Conservation (phyloP, 108 stramenopile species). For the Skeletonema menzelii region DNA sequence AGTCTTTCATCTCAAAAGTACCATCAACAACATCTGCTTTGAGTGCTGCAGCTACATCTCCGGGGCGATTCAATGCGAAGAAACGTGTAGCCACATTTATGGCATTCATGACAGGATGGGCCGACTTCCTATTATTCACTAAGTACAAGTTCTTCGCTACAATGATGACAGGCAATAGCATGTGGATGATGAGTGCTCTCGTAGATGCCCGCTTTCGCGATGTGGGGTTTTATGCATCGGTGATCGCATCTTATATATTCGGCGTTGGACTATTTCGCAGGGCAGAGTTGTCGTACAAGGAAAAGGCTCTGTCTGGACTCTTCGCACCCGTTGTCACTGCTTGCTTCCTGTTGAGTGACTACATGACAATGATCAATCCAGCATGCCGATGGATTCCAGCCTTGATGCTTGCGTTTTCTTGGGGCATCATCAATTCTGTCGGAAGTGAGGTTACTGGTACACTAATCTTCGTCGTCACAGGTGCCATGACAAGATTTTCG, state of each 20-base stretch:
- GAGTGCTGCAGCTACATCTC: background rate
- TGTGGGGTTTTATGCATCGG: constrained; percentile 45
- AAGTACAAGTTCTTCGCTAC: constrained; percentile 58
- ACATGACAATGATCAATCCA: constrained; percentile 27
- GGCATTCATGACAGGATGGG: constrained; percentile 71
- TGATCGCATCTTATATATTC: constrained; percentile 49
- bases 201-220: constrained; percentile 43
- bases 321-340: constrained; percentile 42
- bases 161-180: constrained; percentile 77
- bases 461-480: constrained; percentile 64
- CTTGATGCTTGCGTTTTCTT: constrained; percentile 44
- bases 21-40: background rate
- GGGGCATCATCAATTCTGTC: constrained; percentile 59
- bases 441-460: constrained; percentile 60
- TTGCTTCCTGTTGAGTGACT: constrained; percentile 51
- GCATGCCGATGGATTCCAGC: constrained; percentile 43
- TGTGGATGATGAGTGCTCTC: constrained; percentile 59
- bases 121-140: constrained; percentile 46
- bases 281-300: constrained; percentile 33
- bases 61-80: constrained; percentile 27
- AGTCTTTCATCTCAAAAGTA: background rate
- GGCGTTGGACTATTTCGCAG: constrained; percentile 57
- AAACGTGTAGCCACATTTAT: constrained; percentile 51
- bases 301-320: constrained; percentile 35
- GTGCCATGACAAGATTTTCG: constrained; percentile 50